phyloP scores from a whole-genome alignment of 164 flowering plant genomes.

The Malania oleifera region DNA sequence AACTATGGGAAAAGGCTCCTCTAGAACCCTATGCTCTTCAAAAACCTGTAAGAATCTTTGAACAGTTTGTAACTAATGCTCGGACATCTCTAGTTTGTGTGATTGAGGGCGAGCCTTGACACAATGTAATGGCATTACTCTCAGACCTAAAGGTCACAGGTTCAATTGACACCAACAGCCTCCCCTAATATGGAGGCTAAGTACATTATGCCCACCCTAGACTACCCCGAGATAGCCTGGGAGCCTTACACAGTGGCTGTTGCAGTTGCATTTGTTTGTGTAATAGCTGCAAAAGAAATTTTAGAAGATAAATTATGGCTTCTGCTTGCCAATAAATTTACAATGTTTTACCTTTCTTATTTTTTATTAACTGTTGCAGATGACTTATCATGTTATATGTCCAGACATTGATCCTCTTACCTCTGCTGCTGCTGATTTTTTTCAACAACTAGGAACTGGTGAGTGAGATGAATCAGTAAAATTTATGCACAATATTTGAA shows the following conservation, averaged over 20 bases:
- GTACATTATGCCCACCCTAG: too few relatives aligned
- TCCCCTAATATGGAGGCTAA: too few relatives aligned
- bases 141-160: too few relatives aligned
- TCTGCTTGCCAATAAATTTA: not conserved
- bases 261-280: too few relatives aligned
- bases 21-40: constrained; percentile 91
- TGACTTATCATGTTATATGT: constrained; percentile 73
- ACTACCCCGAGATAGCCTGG: too few relatives aligned
- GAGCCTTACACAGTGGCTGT: too few relatives aligned
- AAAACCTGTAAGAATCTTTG: constrained; percentile 61
- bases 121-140: too few relatives aligned
- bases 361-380: constrained; percentile 46
- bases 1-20: constrained; percentile 97
- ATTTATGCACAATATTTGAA: not conserved
- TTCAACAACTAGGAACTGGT: constrained; percentile 96
- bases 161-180: too few relatives aligned
- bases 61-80: not conserved
- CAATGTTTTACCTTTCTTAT: not conserved
- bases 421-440: constrained; percentile 88
- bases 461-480: constrained; percentile 23
- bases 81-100: too few relatives aligned
- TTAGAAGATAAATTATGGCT: too few relatives aligned
- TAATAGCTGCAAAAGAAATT: too few relatives aligned
- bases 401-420: constrained; percentile 92
- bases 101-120: too few relatives aligned